Percentiles rank a stretch among this genome's conserved stretches.
These are phyloP conservation scores for Litsea cubeba DNA, from an alignment of 164 flowering plant species.

Conservation along the genomic window DNA sequence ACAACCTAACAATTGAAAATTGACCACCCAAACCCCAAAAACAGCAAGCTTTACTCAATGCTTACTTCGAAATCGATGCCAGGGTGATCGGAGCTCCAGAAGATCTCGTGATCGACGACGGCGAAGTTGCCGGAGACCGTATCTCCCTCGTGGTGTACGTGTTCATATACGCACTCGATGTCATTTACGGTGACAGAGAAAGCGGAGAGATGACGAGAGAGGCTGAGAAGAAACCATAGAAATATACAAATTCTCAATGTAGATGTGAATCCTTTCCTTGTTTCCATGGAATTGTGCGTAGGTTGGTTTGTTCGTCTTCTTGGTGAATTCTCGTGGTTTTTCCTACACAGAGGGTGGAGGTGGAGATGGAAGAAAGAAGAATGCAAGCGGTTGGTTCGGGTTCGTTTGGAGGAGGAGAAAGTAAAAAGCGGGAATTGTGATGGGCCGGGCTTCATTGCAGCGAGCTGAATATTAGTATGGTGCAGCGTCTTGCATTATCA, in stretches of 20 bases:
- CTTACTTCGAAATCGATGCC: constrained; percentile 57
- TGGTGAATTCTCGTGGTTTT: too few relatives aligned
- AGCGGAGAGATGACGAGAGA: constrained; percentile 30
- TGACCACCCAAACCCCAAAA: background rate
- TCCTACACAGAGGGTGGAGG: too few relatives aligned
- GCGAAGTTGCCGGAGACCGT: constrained; percentile 80
- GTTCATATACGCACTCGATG: constrained; percentile 75
- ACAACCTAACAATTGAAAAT: background rate
- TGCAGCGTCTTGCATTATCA: too few relatives aligned
- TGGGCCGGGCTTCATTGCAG: too few relatives aligned
- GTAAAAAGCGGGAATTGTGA: too few relatives aligned
- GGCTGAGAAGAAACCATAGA: constrained; percentile 28
- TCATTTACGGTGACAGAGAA: constrained; percentile 76
- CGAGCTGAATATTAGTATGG: too few relatives aligned
- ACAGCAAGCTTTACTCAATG: background rate
- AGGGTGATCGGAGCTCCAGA: constrained; percentile 88
- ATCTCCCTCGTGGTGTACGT: constrained; percentile 85
- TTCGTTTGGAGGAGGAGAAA: too few relatives aligned
- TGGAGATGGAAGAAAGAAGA: too few relatives aligned
- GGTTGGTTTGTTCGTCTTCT: too few relatives aligned
- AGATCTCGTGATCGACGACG: constrained; percentile 86
- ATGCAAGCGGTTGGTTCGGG: too few relatives aligned
- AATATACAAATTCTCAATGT: constrained; percentile 12
- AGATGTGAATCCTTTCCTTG: constrained; percentile 16
- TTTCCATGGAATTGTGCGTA: constrained; percentile 20